Evolutionary conservation across 176 grass and related monocot genomes (phyloP).

Genomic region (Typha latifolia): DNA sequence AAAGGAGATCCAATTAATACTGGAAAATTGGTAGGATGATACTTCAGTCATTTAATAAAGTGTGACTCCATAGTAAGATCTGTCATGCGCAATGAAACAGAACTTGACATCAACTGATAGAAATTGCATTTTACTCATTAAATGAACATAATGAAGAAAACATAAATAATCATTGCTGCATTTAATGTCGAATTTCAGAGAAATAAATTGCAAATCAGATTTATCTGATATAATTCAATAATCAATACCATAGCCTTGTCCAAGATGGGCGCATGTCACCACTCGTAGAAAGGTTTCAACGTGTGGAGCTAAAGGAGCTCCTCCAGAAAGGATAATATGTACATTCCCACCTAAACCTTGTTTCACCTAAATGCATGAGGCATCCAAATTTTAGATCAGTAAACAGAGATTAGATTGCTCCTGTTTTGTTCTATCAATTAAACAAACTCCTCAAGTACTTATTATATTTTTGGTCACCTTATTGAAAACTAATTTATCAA

Average conservation of each 20-base stretch:
- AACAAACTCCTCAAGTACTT: neutral
- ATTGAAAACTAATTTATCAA: slow-evolving; percentile 87
- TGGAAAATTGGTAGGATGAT: too few relatives aligned
- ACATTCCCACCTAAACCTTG: slow-evolving; percentile 75
- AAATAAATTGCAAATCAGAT: neutral
- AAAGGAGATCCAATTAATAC: too few relatives aligned
- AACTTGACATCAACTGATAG: too few relatives aligned
- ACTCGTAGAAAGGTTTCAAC: slow-evolving; percentile 89
- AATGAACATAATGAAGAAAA: too few relatives aligned
- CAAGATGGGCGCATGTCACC: slow-evolving; percentile 74
- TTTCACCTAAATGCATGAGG: slow-evolving; percentile 53
- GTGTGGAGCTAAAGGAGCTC: slow-evolving; percentile 59
- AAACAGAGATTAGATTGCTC: neutral
- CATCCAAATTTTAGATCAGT: slow-evolving; percentile 22
- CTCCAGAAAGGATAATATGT: slow-evolving; percentile 71
- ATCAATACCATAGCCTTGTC: slow-evolving; percentile 85
- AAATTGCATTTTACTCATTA: too few relatives aligned
- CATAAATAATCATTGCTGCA: neutral
- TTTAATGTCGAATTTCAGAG: neutral
- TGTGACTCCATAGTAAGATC: too few relatives aligned
- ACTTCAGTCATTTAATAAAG: too few relatives aligned
- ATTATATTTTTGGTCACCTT: slow-evolving; percentile 38
- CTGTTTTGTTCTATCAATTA: neutral
- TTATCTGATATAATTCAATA: slow-evolving; percentile 17
- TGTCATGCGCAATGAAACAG: too few relatives aligned